Conservation (phyloP, 1,284 basidiomycete species). For the Tilletiaria anomala region DNA sequence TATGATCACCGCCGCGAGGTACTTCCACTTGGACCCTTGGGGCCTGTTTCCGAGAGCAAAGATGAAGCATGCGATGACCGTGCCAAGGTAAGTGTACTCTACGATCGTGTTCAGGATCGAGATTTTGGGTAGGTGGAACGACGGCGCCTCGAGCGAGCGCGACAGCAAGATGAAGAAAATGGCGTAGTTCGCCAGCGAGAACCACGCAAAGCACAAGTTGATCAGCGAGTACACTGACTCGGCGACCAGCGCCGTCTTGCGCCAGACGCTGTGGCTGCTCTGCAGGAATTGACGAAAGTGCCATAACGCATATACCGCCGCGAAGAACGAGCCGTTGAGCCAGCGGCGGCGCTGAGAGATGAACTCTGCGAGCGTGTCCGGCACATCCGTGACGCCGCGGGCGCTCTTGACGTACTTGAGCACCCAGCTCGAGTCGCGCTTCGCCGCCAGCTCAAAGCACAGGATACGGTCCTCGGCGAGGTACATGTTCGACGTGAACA, state of each 20-base stretch:
- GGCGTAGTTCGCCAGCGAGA: slow-evolving; percentile 76
- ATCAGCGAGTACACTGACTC: slow-evolving; percentile 79
- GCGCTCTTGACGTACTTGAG: slow-evolving; percentile 92
- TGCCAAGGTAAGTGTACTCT: slow-evolving; percentile 70
- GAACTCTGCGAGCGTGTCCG: slow-evolving; percentile 82
- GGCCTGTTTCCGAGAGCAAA: slow-evolving; percentile 96
- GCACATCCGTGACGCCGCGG: slow-evolving; percentile 86
- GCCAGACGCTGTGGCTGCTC: slow-evolving; percentile 64
- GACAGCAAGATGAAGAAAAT: slow-evolving; percentile 91
- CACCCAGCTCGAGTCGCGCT: slow-evolving; percentile 75
- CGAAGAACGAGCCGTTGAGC: slow-evolving; percentile 81
- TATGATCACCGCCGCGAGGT: slow-evolving; percentile 60
- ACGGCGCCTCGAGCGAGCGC: slow-evolving; percentile 63
- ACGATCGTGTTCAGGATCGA: slow-evolving; percentile 62
- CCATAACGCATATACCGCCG: slow-evolving; percentile 49
- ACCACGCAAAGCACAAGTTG: slow-evolving; percentile 84
- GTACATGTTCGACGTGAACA: slow-evolving; percentile 63
- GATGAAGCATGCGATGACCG: slow-evolving; percentile 74
- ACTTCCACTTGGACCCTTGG: slow-evolving; percentile 74
- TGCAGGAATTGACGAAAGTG: slow-evolving; percentile 70
- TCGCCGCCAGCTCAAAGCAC: slow-evolving; percentile 92
- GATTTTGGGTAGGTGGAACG: slow-evolving; percentile 57
- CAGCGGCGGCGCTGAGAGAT: slow-evolving; percentile 82
- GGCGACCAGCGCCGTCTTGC: slow-evolving; percentile 60
- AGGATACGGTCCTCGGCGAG: slow-evolving; percentile 56